Conservation (phyloP, 108 stramenopile genomes). For the Chaetoceros muelleri region DNA sequence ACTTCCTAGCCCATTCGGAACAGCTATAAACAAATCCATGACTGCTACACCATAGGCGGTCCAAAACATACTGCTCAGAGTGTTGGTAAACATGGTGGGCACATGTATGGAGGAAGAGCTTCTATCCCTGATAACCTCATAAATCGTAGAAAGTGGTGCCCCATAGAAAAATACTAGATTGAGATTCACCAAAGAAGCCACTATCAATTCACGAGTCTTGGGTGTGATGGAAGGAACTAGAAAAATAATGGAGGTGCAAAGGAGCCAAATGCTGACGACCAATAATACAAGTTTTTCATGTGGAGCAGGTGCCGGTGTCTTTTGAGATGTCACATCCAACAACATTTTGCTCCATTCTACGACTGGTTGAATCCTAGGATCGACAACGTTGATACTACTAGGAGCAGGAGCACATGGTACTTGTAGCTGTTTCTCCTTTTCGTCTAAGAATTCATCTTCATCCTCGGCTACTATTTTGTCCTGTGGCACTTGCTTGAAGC, state of each 20-base stretch:
- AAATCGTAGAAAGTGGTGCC: slow-evolving; percentile 64
- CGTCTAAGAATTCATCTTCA: background rate
- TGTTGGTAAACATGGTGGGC: slow-evolving; percentile 62
- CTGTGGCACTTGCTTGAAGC: background rate
- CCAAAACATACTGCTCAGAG: slow-evolving; percentile 66
- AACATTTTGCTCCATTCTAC: slow-evolving; percentile 33
- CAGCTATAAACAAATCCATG: slow-evolving; percentile 47
- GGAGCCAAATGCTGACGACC: slow-evolving; percentile 31
- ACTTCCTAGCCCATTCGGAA: slow-evolving; percentile 68
- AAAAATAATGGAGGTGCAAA: slow-evolving; percentile 18
- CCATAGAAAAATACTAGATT: slow-evolving; percentile 77
- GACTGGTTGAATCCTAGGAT: slow-evolving; percentile 3
- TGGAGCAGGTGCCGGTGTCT: slow-evolving; percentile 37
- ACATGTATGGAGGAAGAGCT: slow-evolving; percentile 49
- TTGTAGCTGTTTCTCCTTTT: slow-evolving; percentile 16
- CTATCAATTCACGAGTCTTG: slow-evolving; percentile 29
- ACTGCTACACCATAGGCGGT: slow-evolving; percentile 53
- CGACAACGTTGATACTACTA: background rate
- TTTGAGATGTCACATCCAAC: slow-evolving; percentile 47
- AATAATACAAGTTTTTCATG: slow-evolving; percentile 51
- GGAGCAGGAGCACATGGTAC: background rate
- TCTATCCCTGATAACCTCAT: slow-evolving; percentile 33
- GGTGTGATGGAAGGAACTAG: slow-evolving; percentile 9
- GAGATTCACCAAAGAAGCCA: slow-evolving; percentile 54
- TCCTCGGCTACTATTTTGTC: background rate